Evolutionary conservation across 805 yeast genomes (phyloP), one percentile per base, ranked within the genome.

Genomic region (Teunomyces tritomae): DNA sequence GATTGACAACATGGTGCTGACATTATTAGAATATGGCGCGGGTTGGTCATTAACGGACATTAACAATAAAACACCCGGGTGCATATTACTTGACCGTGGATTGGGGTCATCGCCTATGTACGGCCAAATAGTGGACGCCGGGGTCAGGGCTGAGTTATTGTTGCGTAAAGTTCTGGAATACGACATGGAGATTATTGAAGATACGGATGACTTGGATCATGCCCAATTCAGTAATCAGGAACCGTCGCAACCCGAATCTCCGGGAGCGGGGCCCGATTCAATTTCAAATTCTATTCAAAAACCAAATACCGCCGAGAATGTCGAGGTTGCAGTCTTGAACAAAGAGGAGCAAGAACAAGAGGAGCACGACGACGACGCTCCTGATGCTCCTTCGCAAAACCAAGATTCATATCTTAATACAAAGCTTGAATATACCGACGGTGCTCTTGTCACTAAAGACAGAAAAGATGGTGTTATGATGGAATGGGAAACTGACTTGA

Each of bases 381-480:
- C 45, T 26, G 51, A 52, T 28, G 76, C 83, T 46, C 87, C 90
- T 1, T 84, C 92, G 1, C 79, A 76, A 44, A 75, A 82, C 49
- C 90, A 86, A 51, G 63, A 72, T 2, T 76, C 86, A 0, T 91
- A 84, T 58, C 71, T 91, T 37, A 67, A 76, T 9, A 79, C 91
- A 3, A 75, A 84, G 57, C 70, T 91, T 24, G 83, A 81, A 55
- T 91, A 88, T 62, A 76, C 71, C 35, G 85, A 84, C 49, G 78
- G 75, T 45, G 84, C 94, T 0, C 71, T 91, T 24, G 71, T 89
- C 24, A 92, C 97, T 0, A 75, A 80, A 50, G 84, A 81, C 20
- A 71, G 84, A 44, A 74, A 78, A 41, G 97, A 91, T 58, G 98
- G 97, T 13, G 97, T 91, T 2, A 91, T 91, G 98, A 91, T 91